Evolutionary conservation across 2,329 filamentous ascomycete genomes (phyloP).

Genomic region (Pseudocercospora cruenta): DNA sequence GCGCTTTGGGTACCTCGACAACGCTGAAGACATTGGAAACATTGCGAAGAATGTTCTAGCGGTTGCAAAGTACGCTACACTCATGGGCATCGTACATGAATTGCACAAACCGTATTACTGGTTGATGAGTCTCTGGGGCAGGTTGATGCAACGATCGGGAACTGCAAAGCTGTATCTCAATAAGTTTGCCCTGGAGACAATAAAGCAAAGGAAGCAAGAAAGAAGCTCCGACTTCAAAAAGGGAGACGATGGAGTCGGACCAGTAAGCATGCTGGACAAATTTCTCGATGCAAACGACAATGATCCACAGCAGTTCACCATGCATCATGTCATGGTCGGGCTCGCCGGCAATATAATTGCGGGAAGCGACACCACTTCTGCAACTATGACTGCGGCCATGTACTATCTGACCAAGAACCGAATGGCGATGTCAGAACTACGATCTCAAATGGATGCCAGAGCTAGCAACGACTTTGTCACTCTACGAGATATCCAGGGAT

Average conservation of each 20-base stretch:
- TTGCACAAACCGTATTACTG: slow-evolving; percentile 2
- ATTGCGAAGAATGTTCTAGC: slow-evolving; percentile 6
- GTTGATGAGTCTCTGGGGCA: no score
- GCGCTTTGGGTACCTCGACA: slow-evolving; percentile 44
- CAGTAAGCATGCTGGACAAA: slow-evolving; percentile 41
- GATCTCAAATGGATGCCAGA: slow-evolving; percentile 11
- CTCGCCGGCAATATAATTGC: slow-evolving; percentile 29
- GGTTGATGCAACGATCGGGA: background rate
- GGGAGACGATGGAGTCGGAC: background rate
- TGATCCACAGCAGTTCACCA: slow-evolving; percentile 43
- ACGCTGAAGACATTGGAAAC: slow-evolving; percentile 39
- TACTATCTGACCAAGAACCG: slow-evolving; percentile 38
- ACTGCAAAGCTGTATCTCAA: slow-evolving; percentile 21
- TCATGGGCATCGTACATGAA: slow-evolving; percentile 13
- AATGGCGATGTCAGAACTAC: slow-evolving; percentile 28
- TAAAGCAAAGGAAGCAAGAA: slow-evolving; percentile 12
- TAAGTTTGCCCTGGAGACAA: slow-evolving; percentile 16
- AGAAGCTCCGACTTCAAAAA: slow-evolving; percentile 1
- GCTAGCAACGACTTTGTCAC: background rate
- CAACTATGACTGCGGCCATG: slow-evolving; percentile 37
- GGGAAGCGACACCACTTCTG: slow-evolving; percentile 41
- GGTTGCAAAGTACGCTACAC: slow-evolving; percentile 13
- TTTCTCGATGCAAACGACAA: slow-evolving; percentile 42
- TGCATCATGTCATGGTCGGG: slow-evolving; percentile 42
- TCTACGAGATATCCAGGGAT: slow-evolving; percentile 7